These are phyloP conservation scores for Zelonia costaricensis DNA, from an alignment of 208 protist species.

Conservation along the genomic window DNA sequence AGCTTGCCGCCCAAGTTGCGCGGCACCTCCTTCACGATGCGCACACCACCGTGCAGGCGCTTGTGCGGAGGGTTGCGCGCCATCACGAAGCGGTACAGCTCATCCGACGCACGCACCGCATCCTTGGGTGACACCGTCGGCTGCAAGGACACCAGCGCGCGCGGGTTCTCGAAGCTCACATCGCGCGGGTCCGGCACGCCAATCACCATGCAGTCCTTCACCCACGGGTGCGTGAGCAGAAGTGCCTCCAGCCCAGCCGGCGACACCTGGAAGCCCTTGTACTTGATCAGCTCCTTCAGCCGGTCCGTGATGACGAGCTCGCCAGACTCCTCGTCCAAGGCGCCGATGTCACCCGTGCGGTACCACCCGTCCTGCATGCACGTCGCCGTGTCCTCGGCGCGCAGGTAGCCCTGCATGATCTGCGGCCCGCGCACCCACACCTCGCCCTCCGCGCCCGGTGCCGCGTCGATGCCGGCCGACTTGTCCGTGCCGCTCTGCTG, in stretches of 20 bases:
- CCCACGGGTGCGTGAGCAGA: constrained; percentile 55
- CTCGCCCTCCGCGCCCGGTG: constrained; percentile 53
- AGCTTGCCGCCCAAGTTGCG: constrained; percentile 81
- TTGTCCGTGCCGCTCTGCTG: constrained; percentile 43
- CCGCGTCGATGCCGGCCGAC: constrained; percentile 24
- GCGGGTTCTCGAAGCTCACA: constrained; percentile 65
- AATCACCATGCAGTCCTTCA: constrained; percentile 75
- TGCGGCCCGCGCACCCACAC: constrained; percentile 71
- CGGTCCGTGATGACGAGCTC: constrained; percentile 63
- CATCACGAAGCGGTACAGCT: constrained; percentile 49
- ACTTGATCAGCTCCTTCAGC: constrained; percentile 92
- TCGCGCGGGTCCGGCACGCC: constrained; percentile 45
- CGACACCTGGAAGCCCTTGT: constrained; percentile 90
- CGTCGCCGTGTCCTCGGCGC: constrained; percentile 41
- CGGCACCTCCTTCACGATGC: constrained; percentile 58
- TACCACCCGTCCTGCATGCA: constrained; percentile 68
- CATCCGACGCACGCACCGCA: constrained; percentile 37
- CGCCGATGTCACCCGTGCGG: constrained; percentile 78
- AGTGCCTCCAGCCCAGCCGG: constrained; percentile 78
- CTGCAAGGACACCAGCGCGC: constrained; percentile 71
- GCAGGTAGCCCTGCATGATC: constrained; percentile 79
- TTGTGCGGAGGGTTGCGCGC: constrained; percentile 60
- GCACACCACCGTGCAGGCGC: constrained; percentile 65
- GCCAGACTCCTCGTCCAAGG: constrained; percentile 37
- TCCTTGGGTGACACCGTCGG: constrained; percentile 24